These are phyloP conservation scores for Blastomyces percursus DNA, from an alignment of 2,329 filamentous ascomycete genomes.

Conservation along the genomic window DNA sequence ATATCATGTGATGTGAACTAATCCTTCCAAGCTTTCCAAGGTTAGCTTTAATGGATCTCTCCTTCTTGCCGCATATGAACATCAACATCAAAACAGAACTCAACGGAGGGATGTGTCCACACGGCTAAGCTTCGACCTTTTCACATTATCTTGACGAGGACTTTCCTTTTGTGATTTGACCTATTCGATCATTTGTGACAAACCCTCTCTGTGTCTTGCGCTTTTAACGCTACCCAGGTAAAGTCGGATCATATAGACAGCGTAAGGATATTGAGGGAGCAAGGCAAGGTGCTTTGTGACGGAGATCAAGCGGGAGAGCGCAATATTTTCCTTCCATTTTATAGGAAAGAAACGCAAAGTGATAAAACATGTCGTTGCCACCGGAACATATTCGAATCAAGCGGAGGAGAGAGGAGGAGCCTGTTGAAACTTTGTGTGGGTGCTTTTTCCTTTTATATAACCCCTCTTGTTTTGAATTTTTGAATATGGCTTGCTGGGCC, in stretches of 20 bases:
- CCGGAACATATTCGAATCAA: slow-evolving; percentile 46
- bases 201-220: neutral
- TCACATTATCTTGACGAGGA: neutral
- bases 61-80: neutral
- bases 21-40: neutral
- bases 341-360: neutral
- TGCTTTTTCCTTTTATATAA: slow-evolving; percentile 8
- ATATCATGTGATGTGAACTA: neutral
- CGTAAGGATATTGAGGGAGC: neutral
- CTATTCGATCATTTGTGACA: neutral
- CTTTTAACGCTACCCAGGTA: neutral
- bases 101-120: neutral
- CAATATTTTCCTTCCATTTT: neutral
- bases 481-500: neutral
- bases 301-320: neutral
- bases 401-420: slow-evolving; percentile 46
- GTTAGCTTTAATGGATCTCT: too few species aligned
- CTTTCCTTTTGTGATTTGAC: neutral
- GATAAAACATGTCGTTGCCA: slow-evolving; percentile 34
- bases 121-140: neutral
- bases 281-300: neutral
- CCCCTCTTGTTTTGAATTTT: slow-evolving; percentile 8
- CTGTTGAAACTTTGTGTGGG: slow-evolving; percentile 45
- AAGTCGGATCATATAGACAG: neutral
- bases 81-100: neutral